Base-by-base conservation (phyloP, 805 yeast genomes). In the Kodamaea laetipori region DNA sequence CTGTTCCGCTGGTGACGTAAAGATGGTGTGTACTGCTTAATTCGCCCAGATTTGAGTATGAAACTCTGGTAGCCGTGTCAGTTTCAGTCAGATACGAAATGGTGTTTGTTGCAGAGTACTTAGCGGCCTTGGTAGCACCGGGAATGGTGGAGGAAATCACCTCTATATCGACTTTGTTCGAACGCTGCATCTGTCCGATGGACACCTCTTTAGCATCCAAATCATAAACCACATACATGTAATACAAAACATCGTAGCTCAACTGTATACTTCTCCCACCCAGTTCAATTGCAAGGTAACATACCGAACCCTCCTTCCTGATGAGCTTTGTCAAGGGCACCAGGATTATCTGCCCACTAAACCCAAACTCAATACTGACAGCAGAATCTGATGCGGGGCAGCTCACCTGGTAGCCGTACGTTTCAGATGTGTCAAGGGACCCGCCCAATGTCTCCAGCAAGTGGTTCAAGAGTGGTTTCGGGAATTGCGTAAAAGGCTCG, bases 251-350 rank as follows among this genome's bases (percentile, higher is more conserved):
- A 6, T 10, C 13, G 18, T 4, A 3, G 3, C 35, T 21, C 19
- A 32, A 27, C 12, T 9, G n/a, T 3, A 7, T 17, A 4, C 13
- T 17, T 12, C 4, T 11, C n/a, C 15, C 31, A 27, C 3, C 11
- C 8, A 3, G 3, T 4, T 27, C 12, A 6, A 27, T 11, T 6
- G 10, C 12, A 11, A 27, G 31, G 13, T 9, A 9, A 17, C 31
- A 27, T 4, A 12, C 31, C 6, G 8, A n/a, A n/a, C n/a, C n/a
- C n/a, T n/a, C n/a, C 4, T 9, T 12, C 12, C n/a, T 6, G 13
- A 4, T 9, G 15, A 27, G 6, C 31, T 6, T n/a, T 4, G n/a
- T 11, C 12, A 6, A 27, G 31, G 48, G 46, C 34, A 49, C 46
- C n/a, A 8, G 19, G 5, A 32, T 32, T 32, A 15, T 17, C 12